A percentile compares a stretch with the other conserved stretches of the same genome.
phyloP scores from a whole-genome alignment of 2,329 filamentous ascomycete genomes.

The Phialophora verrucosa region DNA sequence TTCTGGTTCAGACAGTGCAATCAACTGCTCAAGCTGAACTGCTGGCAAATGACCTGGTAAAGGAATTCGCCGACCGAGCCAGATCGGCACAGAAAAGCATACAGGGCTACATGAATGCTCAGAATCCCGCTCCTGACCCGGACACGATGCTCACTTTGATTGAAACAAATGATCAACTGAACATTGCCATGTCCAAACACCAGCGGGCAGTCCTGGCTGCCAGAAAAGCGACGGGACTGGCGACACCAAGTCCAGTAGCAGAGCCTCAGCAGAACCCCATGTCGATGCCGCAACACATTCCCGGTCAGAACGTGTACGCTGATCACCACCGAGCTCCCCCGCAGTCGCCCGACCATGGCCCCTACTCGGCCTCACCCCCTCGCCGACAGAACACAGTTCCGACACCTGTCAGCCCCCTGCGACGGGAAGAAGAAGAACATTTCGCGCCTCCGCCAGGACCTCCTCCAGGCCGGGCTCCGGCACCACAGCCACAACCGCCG shows the following conservation, averaged over 20 bases:
- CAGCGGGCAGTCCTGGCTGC: slow-evolving; percentile 75
- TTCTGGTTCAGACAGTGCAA: slow-evolving; percentile 89
- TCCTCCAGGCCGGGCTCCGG: slow-evolving; percentile 25
- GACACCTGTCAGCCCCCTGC: slow-evolving; percentile 24
- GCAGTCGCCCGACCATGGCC: slow-evolving; percentile 7
- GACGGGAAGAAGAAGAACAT: slow-evolving; percentile 24
- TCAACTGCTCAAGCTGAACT: slow-evolving; percentile 80
- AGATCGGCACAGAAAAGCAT: slow-evolving; percentile 79
- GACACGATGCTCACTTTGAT: slow-evolving; percentile 93
- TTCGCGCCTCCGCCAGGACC: slow-evolving; percentile 34
- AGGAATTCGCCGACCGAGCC: slow-evolving; percentile 89
- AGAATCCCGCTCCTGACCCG: slow-evolving; percentile 82
- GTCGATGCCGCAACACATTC: slow-evolving; percentile 27
- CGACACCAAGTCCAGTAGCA: slow-evolving; percentile 29
- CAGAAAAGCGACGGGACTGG: slow-evolving; percentile 47
- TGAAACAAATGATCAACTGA: slow-evolving; percentile 90
- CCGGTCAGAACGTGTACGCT: slow-evolving; percentile 35
- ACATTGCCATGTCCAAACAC: slow-evolving; percentile 80
- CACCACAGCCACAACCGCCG: slow-evolving; percentile 7
- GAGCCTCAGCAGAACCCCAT: slow-evolving; percentile 17
- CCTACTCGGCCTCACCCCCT: slow-evolving; percentile 31
- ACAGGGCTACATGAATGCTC: slow-evolving; percentile 81
- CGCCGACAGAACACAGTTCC: slow-evolving; percentile 27
- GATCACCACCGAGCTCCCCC: slow-evolving; percentile 1
- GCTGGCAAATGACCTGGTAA: slow-evolving; percentile 82